Base-by-base conservation (phyloP, 2,329 filamentous ascomycete species). In the Tolypocladium sp. region DNA sequence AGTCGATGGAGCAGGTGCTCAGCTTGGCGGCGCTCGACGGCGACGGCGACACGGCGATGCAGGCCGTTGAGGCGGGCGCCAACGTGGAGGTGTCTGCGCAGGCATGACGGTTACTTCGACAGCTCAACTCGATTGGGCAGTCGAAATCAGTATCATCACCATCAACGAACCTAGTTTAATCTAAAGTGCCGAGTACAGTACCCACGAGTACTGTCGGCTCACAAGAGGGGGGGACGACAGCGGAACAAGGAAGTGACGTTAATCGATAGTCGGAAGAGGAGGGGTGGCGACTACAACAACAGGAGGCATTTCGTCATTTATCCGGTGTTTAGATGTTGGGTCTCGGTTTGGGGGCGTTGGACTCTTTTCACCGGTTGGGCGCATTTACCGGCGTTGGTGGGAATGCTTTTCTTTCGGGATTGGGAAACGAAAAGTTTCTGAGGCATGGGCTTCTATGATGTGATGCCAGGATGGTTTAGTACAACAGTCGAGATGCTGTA, bases 1-100 rank as follows among this genome's bases (percentile, higher is more conserved):
- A 67, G 63, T 62, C 67, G 17, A 67, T 66, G 27, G 68, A 66
- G 51, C 67, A 70, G 59, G 65, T 66, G 30, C 59, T 72, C 49
- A 69, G 64, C 46, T 67, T 69, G 64, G 66, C 65, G 62, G 65
- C 65, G 7, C 64, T 71, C 40, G 69, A 70, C 38, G 59, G 65
- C 0, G 68, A 70, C 27, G 64, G 63, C 12, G 68, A 71, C 25
- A 57, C 44, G 37, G 44, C 13, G 12, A 60, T 63, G 57, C 41
- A 52, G 40, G 58, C 40, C 1, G 30, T 6, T 15, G 62, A 59
- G 38, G 59, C 58, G 27, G 54, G 40, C 20, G 57, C 8, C 20
- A 13, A 12, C 33, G 25, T 52, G 41, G 56, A 57, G 35, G 44
- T 57, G 30, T 57, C 56, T 22, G 56, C 44, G 42, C 56, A 38